Conservation (phyloP, 768 basidiomycete genomes). For the Serendipita sp. region DNA sequence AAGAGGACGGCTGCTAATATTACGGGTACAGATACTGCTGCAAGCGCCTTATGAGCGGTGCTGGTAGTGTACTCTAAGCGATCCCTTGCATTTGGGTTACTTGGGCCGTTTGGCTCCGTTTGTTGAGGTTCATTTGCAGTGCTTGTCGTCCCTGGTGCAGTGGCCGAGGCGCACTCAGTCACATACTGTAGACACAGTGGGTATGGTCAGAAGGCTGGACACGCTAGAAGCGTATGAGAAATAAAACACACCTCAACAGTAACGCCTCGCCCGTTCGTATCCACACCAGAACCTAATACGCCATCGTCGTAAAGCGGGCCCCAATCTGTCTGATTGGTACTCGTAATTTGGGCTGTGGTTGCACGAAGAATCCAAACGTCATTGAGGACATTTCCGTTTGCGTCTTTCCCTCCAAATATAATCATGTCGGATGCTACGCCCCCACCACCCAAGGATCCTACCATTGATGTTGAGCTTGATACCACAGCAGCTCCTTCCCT, state of each 20-base stretch:
- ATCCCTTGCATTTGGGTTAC: neutral
- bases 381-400: constrained; percentile 44
- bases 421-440: constrained; percentile 40
- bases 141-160: constrained; percentile 11
- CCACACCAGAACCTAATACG: constrained; percentile 39
- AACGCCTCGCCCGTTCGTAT: constrained; percentile 56
- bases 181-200: constrained; percentile 26
- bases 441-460: constrained; percentile 34
- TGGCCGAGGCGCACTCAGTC: constrained; percentile 37
- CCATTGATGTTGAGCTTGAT: constrained; percentile 34
- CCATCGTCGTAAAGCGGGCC: constrained; percentile 45
- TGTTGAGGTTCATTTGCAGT: neutral
- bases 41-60: neutral
- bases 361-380: constrained; percentile 69
- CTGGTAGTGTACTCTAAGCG: neutral
- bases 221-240: neutral
- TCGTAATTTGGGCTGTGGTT: constrained; percentile 34
- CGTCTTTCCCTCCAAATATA: constrained; percentile 63
- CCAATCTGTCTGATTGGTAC: constrained; percentile 29
- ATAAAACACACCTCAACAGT: constrained; percentile 17
- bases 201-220: neutral
- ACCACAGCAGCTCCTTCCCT: constrained; percentile 56
- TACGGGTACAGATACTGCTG: constrained; percentile 27
- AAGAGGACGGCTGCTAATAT: constrained; percentile 28
- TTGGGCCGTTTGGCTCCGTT: constrained; percentile 10